phyloP scores from a whole-genome alignment of 2,329 filamentous ascomycete genomes.

The Ascochyta clinopodiicola region DNA sequence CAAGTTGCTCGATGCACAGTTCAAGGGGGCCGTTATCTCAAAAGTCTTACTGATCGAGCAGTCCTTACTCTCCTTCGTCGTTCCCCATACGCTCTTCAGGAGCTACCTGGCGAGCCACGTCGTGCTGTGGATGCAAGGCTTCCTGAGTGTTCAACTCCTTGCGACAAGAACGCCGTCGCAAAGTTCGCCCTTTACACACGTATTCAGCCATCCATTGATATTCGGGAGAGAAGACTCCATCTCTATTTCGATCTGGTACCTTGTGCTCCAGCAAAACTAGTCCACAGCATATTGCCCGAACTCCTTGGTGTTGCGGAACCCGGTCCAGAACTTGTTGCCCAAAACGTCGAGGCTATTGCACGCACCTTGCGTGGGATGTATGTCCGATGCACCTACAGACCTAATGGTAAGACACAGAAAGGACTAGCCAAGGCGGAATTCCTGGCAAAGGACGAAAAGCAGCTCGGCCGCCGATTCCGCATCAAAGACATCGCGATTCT shows the following conservation, averaged over 20 bases:
- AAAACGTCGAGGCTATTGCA: background rate
- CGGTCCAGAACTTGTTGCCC: background rate
- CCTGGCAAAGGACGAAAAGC: background rate
- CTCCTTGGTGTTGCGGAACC: background rate
- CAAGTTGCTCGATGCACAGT: too few relatives aligned
- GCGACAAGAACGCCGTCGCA: too few relatives aligned
- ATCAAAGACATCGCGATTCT: background rate
- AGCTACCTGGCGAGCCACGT: too few relatives aligned
- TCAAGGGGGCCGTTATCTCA: too few relatives aligned
- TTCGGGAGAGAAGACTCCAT: background rate
- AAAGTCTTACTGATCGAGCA: too few relatives aligned
- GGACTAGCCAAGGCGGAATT: background rate
- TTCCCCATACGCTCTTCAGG: too few relatives aligned
- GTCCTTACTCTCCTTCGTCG: too few relatives aligned
- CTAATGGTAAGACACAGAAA: background rate
- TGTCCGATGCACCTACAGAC: background rate
- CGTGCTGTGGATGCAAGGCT: too few relatives aligned
- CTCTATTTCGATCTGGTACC: background rate
- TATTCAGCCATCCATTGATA: too few relatives aligned
- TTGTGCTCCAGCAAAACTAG: background rate
- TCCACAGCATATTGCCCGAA: background rate
- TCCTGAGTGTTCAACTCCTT: too few relatives aligned
- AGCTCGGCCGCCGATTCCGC: background rate
- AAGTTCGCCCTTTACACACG: too few relatives aligned
- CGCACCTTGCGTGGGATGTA: background rate